Percentiles rank a stretch among this genome's conserved stretches.
phyloP scores from a whole-genome alignment of 129 eudicot genomes.

The Oenanthe sinensis region DNA sequence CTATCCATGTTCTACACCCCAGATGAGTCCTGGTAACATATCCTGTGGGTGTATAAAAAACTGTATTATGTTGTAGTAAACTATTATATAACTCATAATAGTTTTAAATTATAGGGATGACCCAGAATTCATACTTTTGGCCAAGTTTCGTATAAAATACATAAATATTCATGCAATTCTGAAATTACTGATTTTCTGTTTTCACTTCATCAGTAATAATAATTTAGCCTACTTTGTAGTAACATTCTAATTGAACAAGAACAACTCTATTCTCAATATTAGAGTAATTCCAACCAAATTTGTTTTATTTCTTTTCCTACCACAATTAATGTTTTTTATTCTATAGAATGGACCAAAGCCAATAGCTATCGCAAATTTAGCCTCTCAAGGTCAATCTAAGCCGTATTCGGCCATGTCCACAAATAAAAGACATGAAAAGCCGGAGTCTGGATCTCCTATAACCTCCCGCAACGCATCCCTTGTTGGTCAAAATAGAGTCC shows the following conservation, averaged over 20 bases:
- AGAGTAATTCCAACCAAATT: neutral
- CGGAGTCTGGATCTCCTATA: slow-evolving; percentile 25
- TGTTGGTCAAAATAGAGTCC: slow-evolving; percentile 13
- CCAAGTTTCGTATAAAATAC: neutral
- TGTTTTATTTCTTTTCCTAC: neutral
- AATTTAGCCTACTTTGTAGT: neutral
- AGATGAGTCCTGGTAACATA: neutral
- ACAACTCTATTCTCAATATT: neutral
- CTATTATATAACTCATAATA: neutral
- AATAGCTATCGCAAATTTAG: slow-evolving; percentile 25
- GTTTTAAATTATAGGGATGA: neutral
- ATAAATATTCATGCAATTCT: neutral
- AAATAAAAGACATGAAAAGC: slow-evolving; percentile 18
- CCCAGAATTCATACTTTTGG: neutral
- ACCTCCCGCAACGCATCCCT: slow-evolving; percentile 16
- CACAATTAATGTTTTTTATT: slow-evolving; percentile 4
- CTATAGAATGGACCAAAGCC: slow-evolving; percentile 81
- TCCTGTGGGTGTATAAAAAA: neutral
- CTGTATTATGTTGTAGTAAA: neutral
- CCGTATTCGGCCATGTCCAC: slow-evolving; percentile 17
- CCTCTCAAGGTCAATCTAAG: slow-evolving; percentile 16
- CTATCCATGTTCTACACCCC: neutral
- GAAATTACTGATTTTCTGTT: neutral
- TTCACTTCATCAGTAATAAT: neutral
- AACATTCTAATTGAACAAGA: neutral